phyloP scores from a whole-genome alignment of 768 basidiomycete species.

The Rhodotorula graminis region DNA sequence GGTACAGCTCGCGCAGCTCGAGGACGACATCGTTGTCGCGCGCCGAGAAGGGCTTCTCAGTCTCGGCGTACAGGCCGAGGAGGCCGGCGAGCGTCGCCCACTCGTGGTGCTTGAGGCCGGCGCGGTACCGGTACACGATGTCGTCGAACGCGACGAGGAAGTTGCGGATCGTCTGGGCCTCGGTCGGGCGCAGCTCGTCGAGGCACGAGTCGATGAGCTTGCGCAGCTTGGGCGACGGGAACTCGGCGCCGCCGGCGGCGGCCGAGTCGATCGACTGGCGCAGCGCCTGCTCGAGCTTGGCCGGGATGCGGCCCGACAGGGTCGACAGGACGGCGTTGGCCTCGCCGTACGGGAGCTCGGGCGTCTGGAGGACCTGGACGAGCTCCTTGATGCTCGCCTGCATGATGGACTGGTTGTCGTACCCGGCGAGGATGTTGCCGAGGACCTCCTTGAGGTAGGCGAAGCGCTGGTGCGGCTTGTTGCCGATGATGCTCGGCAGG shows the following conservation, averaged over 20 bases:
- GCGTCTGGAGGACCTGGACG: constrained; percentile 69
- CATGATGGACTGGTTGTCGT: constrained; percentile 93
- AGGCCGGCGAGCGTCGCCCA: constrained; percentile 69
- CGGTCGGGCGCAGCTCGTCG: constrained; percentile 71
- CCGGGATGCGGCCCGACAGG: constrained; percentile 86
- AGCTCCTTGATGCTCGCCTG: constrained; percentile 78
- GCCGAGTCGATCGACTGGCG: constrained; percentile 71
- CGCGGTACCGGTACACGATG: constrained; percentile 70
- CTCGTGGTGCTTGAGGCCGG: constrained; percentile 83
- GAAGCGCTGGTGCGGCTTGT: constrained; percentile 82
- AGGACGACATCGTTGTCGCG: constrained; percentile 89
- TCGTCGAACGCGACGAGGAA: constrained; percentile 67
- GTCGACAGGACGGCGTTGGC: constrained; percentile 74
- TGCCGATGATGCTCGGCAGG: constrained; percentile 74
- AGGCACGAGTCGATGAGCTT: constrained; percentile 77
- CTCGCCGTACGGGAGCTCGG: constrained; percentile 84
- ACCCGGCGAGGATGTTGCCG: constrained; percentile 89
- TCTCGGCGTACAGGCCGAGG: constrained; percentile 71
- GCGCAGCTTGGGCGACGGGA: constrained; percentile 82
- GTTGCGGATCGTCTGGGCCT: constrained; percentile 70
- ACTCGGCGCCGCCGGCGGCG: constrained; percentile 64
- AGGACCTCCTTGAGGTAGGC: constrained; percentile 67
- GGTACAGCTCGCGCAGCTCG: constrained; percentile 81
- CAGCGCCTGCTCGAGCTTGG: constrained; percentile 80
- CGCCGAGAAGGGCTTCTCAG: constrained; percentile 88